phyloP scores from a whole-genome alignment of 371 early-diverging fungal species.

The Mortierella sp. region DNA sequence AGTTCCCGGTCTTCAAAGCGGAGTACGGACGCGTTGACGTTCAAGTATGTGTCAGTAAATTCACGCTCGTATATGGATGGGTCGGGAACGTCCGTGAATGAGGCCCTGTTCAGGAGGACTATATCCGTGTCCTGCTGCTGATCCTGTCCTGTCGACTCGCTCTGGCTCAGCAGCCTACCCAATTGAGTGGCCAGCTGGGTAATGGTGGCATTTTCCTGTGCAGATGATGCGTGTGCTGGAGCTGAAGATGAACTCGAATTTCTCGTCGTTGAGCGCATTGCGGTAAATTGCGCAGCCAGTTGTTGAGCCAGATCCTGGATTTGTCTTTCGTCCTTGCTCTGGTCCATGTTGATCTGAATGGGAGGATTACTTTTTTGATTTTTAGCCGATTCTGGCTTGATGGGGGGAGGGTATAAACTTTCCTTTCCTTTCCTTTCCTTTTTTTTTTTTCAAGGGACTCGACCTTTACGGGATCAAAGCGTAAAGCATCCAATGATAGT shows the following conservation, averaged over 20 bases:
- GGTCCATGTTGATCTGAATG: background rate
- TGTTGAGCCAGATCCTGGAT: conserved; percentile 22
- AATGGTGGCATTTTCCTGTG: background rate
- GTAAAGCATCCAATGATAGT: background rate
- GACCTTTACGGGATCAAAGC: too few relatives aligned
- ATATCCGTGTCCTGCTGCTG: background rate
- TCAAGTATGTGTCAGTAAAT: conserved; percentile 9
- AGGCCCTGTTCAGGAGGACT: background rate
- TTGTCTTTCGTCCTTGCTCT: conserved; percentile 15
- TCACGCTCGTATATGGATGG: conserved; percentile 38
- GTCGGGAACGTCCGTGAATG: conserved; percentile 9
- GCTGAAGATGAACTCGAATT: background rate
- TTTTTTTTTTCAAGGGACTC: too few relatives aligned
- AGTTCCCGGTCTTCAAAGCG: conserved; percentile 58
- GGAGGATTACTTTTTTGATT: too few relatives aligned
- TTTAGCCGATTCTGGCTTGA: too few relatives aligned
- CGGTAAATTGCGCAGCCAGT: conserved; percentile 14
- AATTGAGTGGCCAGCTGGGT: conserved; percentile 10
- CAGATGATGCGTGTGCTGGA: background rate
- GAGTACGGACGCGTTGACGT: conserved; percentile 44
- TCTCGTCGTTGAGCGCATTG: conserved; percentile 4
- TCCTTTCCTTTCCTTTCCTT: too few relatives aligned
- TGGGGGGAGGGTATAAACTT: too few relatives aligned
- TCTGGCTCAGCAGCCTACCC: background rate
- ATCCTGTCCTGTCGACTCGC: background rate